Evolutionary conservation across 148 eudicot species (phyloP).

Genomic region (Persicaria maculosa): DNA sequence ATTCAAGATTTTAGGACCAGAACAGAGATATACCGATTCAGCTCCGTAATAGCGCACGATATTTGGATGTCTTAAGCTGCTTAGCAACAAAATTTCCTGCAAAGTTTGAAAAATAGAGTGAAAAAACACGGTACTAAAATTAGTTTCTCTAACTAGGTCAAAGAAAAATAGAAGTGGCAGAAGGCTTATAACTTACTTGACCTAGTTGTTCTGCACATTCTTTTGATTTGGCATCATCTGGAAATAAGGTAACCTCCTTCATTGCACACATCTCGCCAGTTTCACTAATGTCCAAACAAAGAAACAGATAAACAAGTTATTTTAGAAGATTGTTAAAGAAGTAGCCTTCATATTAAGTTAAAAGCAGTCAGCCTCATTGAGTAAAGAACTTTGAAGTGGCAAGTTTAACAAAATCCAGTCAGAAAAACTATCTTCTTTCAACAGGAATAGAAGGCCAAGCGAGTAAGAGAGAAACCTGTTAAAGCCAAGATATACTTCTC

Average conservation of each 20-base stretch:
- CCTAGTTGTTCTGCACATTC: slow-evolving; percentile 48
- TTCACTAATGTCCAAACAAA: slow-evolving; percentile 27
- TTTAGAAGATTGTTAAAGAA: background rate
- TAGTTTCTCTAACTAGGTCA: slow-evolving; percentile 3
- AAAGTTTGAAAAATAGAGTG: slow-evolving; percentile 9
- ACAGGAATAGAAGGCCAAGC: background rate
- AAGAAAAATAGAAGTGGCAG: background rate
- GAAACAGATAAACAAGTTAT: background rate
- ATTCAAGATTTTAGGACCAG: background rate
- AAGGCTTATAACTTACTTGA: slow-evolving; percentile 34
- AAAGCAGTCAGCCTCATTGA: background rate
- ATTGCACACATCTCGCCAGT: slow-evolving; percentile 65
- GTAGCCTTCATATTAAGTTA: background rate
- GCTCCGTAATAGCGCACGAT: slow-evolving; percentile 51
- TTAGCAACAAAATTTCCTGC: slow-evolving; percentile 50
- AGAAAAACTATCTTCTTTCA: background rate
- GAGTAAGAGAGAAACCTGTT: slow-evolving; percentile 30
- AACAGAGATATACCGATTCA: slow-evolving; percentile 23
- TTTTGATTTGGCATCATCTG: slow-evolving; percentile 52
- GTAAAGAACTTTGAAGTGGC: slow-evolving; percentile 8
- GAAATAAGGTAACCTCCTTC: slow-evolving; percentile 54
- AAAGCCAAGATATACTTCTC: slow-evolving; percentile 49
- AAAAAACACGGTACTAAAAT: background rate
- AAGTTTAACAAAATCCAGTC: background rate
- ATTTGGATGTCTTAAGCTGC: slow-evolving; percentile 49